Evolutionary conservation across 495 filamentous ascomycete species (phyloP).

Genomic region (Penicillium antarcticum): DNA sequence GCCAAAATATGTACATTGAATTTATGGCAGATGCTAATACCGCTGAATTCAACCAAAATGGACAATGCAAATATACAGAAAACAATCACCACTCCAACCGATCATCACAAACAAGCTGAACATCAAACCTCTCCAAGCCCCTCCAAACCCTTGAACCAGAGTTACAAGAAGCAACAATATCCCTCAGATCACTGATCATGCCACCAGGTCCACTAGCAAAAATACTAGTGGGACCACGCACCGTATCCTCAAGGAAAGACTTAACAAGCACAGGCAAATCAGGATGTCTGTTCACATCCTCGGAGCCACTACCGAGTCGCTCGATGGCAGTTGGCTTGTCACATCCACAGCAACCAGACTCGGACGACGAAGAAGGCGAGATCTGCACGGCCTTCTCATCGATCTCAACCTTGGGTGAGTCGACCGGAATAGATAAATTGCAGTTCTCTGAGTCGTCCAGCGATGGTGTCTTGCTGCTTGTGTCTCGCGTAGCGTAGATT

Average conservation of each 20-base stretch:
- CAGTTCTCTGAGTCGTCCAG: slow-evolving; percentile 2
- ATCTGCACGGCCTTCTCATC: slow-evolving; percentile 8
- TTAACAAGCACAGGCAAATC: slow-evolving; percentile 18
- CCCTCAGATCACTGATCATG: slow-evolving; percentile 55
- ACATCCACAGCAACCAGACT: slow-evolving; percentile 9
- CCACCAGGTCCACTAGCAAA: slow-evolving; percentile 60
- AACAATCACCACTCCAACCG: slow-evolving; percentile 25
- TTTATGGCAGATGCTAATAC: background rate
- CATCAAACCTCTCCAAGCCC: slow-evolving; percentile 54
- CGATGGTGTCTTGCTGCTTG: background rate
- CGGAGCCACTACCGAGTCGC: slow-evolving; percentile 4
- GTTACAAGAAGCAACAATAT: slow-evolving; percentile 52
- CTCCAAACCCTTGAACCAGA: slow-evolving; percentile 47
- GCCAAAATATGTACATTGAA: slow-evolving; percentile 3
- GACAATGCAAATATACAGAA: background rate
- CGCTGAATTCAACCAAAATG: background rate
- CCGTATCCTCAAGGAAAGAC: slow-evolving; percentile 26
- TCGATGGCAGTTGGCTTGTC: slow-evolving; percentile 4
- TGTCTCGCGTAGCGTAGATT: slow-evolving; percentile 54
- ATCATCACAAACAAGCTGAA: slow-evolving; percentile 55
- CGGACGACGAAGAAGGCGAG: background rate
- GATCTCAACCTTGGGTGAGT: background rate
- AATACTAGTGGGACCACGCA: slow-evolving; percentile 48
- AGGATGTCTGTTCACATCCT: slow-evolving; percentile 26
- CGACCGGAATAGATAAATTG: background rate